Evolutionary conservation across 352 stramenopile species (phyloP).

Genomic region (Ophiocytium majus): DNA sequence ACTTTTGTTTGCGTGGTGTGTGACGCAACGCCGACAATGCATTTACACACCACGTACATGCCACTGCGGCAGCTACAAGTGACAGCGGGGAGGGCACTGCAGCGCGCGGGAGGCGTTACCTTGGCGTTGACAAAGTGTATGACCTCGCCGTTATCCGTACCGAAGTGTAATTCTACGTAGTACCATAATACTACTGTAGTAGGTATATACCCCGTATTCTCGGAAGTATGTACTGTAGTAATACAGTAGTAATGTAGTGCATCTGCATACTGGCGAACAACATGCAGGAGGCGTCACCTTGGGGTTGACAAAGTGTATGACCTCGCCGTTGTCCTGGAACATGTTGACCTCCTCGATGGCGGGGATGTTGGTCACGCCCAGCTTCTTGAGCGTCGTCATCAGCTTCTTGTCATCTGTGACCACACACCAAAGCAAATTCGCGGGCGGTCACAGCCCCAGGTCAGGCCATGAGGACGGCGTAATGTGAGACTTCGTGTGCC

Average conservation of each 20-base stretch:
- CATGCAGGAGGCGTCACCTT: conserved; percentile 68
- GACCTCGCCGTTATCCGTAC: conserved; percentile 94
- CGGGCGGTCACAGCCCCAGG: too few species aligned
- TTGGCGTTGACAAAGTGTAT: conserved; percentile 97
- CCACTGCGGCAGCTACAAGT: too few species aligned
- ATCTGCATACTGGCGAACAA: not conserved
- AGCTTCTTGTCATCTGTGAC: conserved; percentile 96
- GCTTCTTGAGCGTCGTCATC: conserved; percentile 91
- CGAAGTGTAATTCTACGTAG: too few species aligned
- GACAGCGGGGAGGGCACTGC: too few species aligned
- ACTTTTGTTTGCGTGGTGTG: too few species aligned
- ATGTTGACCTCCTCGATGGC: conserved; percentile 99
- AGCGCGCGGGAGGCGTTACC: conserved; percentile 49
- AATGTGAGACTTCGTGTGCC: too few species aligned
- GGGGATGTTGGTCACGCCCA: conserved; percentile 94
- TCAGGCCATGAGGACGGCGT: too few species aligned
- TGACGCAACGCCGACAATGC: too few species aligned
- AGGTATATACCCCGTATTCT: conserved; percentile 28
- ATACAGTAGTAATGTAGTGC: conserved; percentile 14
- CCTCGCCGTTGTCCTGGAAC: conserved; percentile 97
- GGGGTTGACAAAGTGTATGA: conserved; percentile 95
- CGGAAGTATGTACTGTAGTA: conserved; percentile 22
- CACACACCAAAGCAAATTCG: too few species aligned
- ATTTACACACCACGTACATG: too few species aligned
- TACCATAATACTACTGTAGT: not conserved